phyloP scores from a whole-genome alignment of 306 rosid species.

The Corylus heterophylla region DNA sequence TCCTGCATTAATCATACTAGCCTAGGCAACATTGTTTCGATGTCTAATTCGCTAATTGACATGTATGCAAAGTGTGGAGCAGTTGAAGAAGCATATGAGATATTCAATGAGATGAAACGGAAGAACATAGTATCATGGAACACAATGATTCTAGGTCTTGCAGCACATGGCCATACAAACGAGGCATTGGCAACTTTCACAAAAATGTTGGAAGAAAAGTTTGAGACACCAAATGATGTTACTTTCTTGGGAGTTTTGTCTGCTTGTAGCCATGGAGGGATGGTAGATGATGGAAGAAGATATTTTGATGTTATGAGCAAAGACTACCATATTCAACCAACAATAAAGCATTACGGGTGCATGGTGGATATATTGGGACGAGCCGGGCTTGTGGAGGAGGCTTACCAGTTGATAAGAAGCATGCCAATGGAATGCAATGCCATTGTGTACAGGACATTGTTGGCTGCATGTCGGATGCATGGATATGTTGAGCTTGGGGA shows the following conservation, averaged over 20 bases:
- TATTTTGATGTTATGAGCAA: slow-evolving; percentile 49
- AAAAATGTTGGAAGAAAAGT: slow-evolving; percentile 46
- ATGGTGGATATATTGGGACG: slow-evolving; percentile 79
- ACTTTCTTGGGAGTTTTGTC: slow-evolving; percentile 71
- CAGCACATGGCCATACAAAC: slow-evolving; percentile 57
- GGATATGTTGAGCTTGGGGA: slow-evolving; percentile 59
- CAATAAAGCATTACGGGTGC: slow-evolving; percentile 80
- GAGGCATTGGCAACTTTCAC: slow-evolving; percentile 55
- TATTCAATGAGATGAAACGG: slow-evolving; percentile 39
- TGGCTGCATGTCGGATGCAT: slow-evolving; percentile 66
- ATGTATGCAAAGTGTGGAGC: slow-evolving; percentile 86
- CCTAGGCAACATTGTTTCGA: slow-evolving; percentile 27
- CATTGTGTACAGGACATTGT: slow-evolving; percentile 70
- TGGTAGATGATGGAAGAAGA: slow-evolving; percentile 60
- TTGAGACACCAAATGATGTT: slow-evolving; percentile 52
- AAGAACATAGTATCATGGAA: slow-evolving; percentile 74
- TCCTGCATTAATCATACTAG: slow-evolving; percentile 21
- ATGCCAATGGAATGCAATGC: slow-evolving; percentile 72
- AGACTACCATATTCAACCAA: slow-evolving; percentile 53
- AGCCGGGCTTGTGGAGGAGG: slow-evolving; percentile 67
- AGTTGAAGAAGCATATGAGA: slow-evolving; percentile 57
- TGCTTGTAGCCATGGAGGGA: slow-evolving; percentile 78
- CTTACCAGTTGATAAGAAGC: slow-evolving; percentile 47
- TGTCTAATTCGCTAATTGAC: slow-evolving; percentile 61
- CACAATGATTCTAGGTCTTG: slow-evolving; percentile 73